phyloP scores from a whole-genome alignment of 1,284 basidiomycete species.

The Naganishia liquefaciens region DNA sequence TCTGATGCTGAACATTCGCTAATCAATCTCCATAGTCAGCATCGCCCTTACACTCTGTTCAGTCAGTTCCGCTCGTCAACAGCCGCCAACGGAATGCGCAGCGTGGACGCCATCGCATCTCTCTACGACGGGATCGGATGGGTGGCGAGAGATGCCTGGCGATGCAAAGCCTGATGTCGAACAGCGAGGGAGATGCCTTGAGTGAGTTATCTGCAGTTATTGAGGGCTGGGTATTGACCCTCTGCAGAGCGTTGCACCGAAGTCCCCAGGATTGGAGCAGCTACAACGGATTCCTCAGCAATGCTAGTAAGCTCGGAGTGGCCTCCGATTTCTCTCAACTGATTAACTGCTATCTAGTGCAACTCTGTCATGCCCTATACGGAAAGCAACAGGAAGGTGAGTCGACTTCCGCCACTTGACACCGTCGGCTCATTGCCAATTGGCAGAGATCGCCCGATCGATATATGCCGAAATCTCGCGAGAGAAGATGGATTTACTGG shows the following conservation, averaged over 20 bases:
- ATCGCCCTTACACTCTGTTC: conserved; percentile 52
- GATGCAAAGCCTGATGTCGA: conserved; percentile 15
- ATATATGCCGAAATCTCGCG: conserved; percentile 42
- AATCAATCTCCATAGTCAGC: conserved; percentile 41
- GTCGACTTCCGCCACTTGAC: not conserved
- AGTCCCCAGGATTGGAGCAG: conserved; percentile 54
- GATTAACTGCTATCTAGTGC: conserved; percentile 42
- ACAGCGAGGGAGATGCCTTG: conserved; percentile 36
- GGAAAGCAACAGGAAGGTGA: conserved; percentile 40
- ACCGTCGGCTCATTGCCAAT: not conserved
- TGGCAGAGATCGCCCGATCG: conserved; percentile 39
- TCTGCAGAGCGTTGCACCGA: conserved; percentile 47
- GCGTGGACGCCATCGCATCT: conserved; percentile 37
- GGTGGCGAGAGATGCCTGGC: conserved; percentile 6
- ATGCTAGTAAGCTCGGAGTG: conserved; percentile 46
- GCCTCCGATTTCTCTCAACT: no score
- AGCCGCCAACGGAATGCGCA: conserved; percentile 43
- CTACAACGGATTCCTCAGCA: conserved; percentile 50
- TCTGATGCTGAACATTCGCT: conserved; percentile 1
- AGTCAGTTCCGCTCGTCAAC: conserved; percentile 46
- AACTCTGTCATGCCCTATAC: conserved; percentile 45
- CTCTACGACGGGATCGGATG: not conserved
- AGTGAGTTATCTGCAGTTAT: conserved; percentile 35
- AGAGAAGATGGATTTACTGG: conserved; percentile 43
- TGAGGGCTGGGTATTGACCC: conserved; percentile 1